Conservation (phyloP, 352 stramenopile species). For the Pythium phragmitis region DNA sequence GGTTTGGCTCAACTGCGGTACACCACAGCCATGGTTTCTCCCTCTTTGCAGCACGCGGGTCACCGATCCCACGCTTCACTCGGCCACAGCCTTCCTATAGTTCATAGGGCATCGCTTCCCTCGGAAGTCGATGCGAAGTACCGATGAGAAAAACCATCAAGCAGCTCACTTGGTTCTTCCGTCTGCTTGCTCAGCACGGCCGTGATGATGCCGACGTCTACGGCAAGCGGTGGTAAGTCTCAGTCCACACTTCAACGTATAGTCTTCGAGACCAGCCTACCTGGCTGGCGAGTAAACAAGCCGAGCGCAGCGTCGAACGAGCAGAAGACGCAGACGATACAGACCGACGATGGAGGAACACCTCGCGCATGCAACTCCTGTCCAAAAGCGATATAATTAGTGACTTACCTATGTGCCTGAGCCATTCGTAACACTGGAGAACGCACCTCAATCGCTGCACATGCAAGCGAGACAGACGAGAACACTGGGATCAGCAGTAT, state of each 20-base stretch:
- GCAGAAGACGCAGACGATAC: constrained; percentile 23
- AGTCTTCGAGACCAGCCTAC: background rate
- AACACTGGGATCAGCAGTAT: constrained; percentile 15
- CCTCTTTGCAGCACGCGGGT: no score
- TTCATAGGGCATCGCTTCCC: background rate
- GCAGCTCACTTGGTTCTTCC: background rate
- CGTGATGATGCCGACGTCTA: constrained; percentile 24
- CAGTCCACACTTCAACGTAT: background rate
- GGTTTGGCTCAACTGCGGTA: no score
- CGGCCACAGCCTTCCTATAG: background rate
- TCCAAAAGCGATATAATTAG: background rate
- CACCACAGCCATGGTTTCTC: no score
- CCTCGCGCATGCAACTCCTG: constrained; percentile 16
- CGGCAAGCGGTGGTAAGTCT: background rate
- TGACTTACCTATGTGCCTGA: no score
- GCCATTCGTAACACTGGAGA: background rate
- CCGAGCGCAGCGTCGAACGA: constrained; percentile 6
- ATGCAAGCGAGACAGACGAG: constrained; percentile 1
- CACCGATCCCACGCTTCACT: no score
- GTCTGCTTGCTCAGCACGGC: constrained; percentile 11
- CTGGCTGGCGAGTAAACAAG: constrained; percentile 5
- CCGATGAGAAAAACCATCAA: constrained; percentile 10
- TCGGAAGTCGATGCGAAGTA: constrained; percentile 7
- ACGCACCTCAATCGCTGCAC: constrained; percentile 21
- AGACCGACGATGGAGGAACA: constrained; percentile 8